phyloP scores from a whole-genome alignment of 768 basidiomycete genomes.

The Flagelloscypha sp. region DNA sequence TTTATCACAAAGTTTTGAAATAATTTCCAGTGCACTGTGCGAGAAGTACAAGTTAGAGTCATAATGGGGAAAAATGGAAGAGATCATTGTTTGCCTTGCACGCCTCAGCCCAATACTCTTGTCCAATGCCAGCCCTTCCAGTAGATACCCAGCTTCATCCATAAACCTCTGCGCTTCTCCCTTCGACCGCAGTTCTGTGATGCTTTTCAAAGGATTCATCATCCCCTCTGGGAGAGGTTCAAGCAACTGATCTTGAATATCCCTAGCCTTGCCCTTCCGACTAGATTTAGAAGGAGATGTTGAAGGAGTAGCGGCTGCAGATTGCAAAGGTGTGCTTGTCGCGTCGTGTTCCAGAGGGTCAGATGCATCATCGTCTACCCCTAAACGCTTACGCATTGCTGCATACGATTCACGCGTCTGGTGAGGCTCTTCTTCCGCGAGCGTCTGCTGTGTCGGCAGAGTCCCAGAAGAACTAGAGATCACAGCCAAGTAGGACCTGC shows the following conservation, averaged over 20 bases:
- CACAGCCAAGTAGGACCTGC: conserved; percentile 72
- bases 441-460: conserved; percentile 12
- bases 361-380: conserved; percentile 73
- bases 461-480: conserved; percentile 33
- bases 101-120: conserved; percentile 50
- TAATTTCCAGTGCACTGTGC: conserved; percentile 65
- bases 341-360: conserved; percentile 41
- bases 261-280: conserved; percentile 31
- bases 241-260: conserved; percentile 16
- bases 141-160: conserved; percentile 79
- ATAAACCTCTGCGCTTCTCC: conserved; percentile 74
- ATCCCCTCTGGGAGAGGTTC: conserved; percentile 41
- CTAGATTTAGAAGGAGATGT: conserved; percentile 30
- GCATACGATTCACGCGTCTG: conserved; percentile 64
- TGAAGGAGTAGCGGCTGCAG: conserved; percentile 22
- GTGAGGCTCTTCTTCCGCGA: conserved; percentile 37
- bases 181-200: conserved; percentile 72
- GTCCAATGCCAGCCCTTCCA: conserved; percentile 62
- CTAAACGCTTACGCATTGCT: conserved; percentile 69
- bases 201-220: conserved; percentile 72
- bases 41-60: conserved; percentile 3
- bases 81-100: conserved; percentile 43
- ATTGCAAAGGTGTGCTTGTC: conserved; percentile 22
- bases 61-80: background rate
- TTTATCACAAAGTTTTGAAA: conserved; percentile 59